These are phyloP conservation scores for Colletotrichum agaves DNA, from an alignment of 2,329 filamentous ascomycete genomes.

Conservation along the genomic window DNA sequence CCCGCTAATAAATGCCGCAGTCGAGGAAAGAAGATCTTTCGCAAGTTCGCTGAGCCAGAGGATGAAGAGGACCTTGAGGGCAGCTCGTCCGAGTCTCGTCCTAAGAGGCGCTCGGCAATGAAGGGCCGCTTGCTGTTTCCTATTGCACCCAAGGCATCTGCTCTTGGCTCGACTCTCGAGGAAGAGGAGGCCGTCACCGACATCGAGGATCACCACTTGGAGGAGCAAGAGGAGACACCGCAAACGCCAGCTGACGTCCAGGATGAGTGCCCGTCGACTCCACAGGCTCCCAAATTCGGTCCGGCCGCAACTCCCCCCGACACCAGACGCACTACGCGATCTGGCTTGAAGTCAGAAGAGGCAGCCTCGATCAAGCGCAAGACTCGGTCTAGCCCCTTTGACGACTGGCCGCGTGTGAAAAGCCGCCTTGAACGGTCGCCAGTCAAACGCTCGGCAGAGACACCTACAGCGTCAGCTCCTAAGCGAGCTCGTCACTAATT, in stretches of 20 bases:
- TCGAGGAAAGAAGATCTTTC: constrained; percentile 83
- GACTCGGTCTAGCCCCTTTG: constrained; percentile 67
- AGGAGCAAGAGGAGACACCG: constrained; percentile 50
- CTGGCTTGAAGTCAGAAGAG: constrained; percentile 59
- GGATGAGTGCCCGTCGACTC: constrained; percentile 51
- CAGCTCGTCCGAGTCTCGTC: constrained; percentile 44
- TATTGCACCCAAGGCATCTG: constrained; percentile 44
- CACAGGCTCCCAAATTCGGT: constrained; percentile 64
- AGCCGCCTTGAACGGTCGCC: constrained; percentile 44
- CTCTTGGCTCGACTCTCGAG: constrained; percentile 49
- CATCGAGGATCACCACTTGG: constrained; percentile 61
- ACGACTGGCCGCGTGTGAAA: constrained; percentile 76
- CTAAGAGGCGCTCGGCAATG: constrained; percentile 67
- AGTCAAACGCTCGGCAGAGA: constrained; percentile 30
- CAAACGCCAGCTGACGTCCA: constrained; percentile 43
- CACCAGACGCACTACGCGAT: constrained; percentile 69
- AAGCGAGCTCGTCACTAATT: constrained; percentile 51
- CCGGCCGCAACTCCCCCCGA: constrained; percentile 71
- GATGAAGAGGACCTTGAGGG: constrained; percentile 49
- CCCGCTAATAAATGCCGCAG: constrained; percentile 52
- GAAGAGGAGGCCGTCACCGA: constrained; percentile 71
- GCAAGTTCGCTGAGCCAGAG: constrained; percentile 66
- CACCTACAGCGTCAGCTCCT: constrained; percentile 43
- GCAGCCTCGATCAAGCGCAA: constrained; percentile 54
- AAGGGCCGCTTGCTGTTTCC: constrained; percentile 80